These are phyloP conservation scores for Umbellularia californica DNA, from an alignment of 164 flowering plant genomes.

Conservation along the genomic window DNA sequence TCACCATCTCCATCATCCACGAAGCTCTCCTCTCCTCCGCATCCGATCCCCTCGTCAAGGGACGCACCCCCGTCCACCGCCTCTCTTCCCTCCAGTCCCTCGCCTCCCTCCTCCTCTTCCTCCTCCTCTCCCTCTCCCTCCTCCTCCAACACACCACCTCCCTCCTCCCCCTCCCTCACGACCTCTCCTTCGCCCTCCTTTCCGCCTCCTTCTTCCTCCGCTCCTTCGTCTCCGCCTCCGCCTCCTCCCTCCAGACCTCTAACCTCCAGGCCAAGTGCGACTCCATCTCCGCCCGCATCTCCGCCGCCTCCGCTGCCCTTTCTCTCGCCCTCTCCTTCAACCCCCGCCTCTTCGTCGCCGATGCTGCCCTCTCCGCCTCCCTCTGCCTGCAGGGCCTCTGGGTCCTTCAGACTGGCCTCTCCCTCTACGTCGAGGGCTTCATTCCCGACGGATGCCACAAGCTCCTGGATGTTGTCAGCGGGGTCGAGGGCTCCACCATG, in stretches of 20 bases:
- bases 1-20: constrained; percentile 50
- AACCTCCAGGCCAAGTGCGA: constrained; percentile 72
- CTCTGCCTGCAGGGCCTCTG: constrained; percentile 76
- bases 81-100: constrained; percentile 73
- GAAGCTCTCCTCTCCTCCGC: constrained; percentile 44
- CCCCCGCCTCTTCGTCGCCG: constrained; percentile 60
- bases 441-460: constrained; percentile 91
- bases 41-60: constrained; percentile 75
- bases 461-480: constrained; percentile 69
- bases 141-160: constrained; percentile 56
- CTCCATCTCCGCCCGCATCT: constrained; percentile 45
- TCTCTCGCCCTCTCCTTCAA: constrained; percentile 49
- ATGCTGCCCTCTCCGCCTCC: constrained; percentile 51
- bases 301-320: constrained; percentile 44
- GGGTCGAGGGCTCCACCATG: constrained; percentile 89
- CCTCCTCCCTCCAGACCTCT: constrained; percentile 57
- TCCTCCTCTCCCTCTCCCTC: constrained; percentile 57
- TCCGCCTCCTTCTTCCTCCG: constrained; percentile 62
- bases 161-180: constrained; percentile 55
- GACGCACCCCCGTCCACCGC: constrained; percentile 75
- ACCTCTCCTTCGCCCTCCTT: constrained; percentile 64
- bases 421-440: constrained; percentile 80
- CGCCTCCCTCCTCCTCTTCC: constrained; percentile 66
- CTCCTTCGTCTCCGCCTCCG: constrained; percentile 41
- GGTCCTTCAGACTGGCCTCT: constrained; percentile 76